A percentile compares a stretch with the other conserved stretches of the same genome.
Conservation (phyloP, 108 stramenopile species). For the Skeletonema menzelii region DNA sequence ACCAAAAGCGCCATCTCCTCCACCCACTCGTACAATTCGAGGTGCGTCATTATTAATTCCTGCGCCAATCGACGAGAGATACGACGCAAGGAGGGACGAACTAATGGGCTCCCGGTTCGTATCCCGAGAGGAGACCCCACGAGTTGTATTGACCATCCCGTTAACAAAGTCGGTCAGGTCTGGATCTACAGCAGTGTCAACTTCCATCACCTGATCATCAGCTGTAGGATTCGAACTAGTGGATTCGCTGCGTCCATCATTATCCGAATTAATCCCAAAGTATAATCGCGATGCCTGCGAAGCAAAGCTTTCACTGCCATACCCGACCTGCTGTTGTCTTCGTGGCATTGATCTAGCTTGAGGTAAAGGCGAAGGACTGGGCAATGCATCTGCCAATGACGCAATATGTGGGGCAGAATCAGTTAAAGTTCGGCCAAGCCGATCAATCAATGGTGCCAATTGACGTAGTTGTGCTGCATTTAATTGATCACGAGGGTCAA, state of each 20-base stretch:
- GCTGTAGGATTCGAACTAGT: constrained; percentile 1
- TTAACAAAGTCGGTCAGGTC: constrained; percentile 80
- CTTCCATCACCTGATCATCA: constrained; percentile 1
- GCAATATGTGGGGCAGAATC: constrained; percentile 87
- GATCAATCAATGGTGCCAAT: constrained; percentile 84
- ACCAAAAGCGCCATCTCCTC: constrained; percentile 1
- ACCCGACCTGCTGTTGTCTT: constrained; percentile 18
- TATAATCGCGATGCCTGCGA: constrained; percentile 49
- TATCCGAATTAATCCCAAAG: constrained; percentile 37
- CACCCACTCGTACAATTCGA: constrained; percentile 40
- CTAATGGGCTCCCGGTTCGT: constrained; percentile 25
- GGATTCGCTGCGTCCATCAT: not conserved
- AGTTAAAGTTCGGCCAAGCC: constrained; percentile 79
- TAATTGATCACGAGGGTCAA: constrained; percentile 4
- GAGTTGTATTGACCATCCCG: constrained; percentile 77
- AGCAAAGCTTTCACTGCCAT: constrained; percentile 19
- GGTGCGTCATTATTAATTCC: constrained; percentile 7
- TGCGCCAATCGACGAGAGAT: constrained; percentile 24
- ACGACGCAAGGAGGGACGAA: constrained; percentile 35
- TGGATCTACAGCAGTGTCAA: constrained; percentile 51
- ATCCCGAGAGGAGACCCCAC: constrained; percentile 41
- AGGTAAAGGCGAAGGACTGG: not conserved
- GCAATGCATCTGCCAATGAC: constrained; percentile 64
- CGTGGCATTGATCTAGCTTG: not conserved
- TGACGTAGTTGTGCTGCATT: constrained; percentile 35